These are phyloP conservation scores for Aspergillus leporis DNA, from an alignment of 495 filamentous ascomycete genomes.

Conservation along the genomic window DNA sequence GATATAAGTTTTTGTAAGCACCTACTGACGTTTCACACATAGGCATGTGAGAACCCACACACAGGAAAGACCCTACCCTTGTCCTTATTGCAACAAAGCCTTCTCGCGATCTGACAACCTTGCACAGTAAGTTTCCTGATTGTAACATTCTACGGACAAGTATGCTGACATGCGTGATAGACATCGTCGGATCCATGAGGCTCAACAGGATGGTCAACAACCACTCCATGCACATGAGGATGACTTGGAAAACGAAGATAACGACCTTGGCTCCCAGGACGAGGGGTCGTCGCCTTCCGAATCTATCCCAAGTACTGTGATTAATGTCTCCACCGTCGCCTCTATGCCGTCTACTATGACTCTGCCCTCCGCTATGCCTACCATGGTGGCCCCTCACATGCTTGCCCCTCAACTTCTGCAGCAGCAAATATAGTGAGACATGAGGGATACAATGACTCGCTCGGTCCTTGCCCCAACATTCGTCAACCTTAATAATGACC, in stretches of 20 bases:
- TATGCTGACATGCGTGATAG: slow-evolving; percentile 40
- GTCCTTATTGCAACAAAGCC: slow-evolving; percentile 95
- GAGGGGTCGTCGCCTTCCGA: slow-evolving; percentile 65
- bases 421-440: slow-evolving; percentile 43
- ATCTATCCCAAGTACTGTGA: slow-evolving; percentile 33
- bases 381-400: slow-evolving; percentile 40
- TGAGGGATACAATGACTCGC: not conserved
- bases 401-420: slow-evolving; percentile 48
- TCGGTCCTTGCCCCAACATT: not conserved
- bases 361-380: slow-evolving; percentile 38
- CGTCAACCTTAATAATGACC: not conserved
- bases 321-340: slow-evolving; percentile 39
- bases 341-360: slow-evolving; percentile 41
- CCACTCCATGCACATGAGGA: slow-evolving; percentile 63
- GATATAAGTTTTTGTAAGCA: slow-evolving; percentile 54
- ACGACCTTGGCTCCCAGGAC: slow-evolving; percentile 73
- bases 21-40: slow-evolving; percentile 54
- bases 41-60: slow-evolving; percentile 99
- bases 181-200: slow-evolving; percentile 95
- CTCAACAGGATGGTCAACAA: slow-evolving; percentile 64
- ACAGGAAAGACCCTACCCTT: slow-evolving; percentile 97
- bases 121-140: slow-evolving; percentile 73
- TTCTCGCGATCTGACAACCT: slow-evolving; percentile 98
- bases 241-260: slow-evolving; percentile 71
- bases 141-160: slow-evolving; percentile 2